Percentiles rank a stretch among this genome's conserved stretches.
Conservation (phyloP, 345 rosid species). For the Salix caprea region DNA sequence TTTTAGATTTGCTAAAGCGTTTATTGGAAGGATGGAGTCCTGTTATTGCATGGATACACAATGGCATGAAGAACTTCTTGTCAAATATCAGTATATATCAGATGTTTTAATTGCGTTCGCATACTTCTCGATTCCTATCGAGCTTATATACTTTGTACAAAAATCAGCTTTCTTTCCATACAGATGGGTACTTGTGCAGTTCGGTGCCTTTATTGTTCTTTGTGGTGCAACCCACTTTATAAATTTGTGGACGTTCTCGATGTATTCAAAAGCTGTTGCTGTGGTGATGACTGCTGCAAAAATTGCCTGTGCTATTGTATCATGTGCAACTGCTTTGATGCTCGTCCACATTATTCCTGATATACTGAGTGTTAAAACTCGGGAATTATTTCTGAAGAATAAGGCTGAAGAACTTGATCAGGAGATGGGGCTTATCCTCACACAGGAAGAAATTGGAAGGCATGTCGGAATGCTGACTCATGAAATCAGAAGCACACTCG, state of each 20-base stretch:
- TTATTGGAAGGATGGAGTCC: conserved; percentile 48
- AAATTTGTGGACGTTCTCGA: conserved; percentile 72
- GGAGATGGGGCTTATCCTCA: conserved; percentile 87
- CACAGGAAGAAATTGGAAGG: conserved; percentile 88
- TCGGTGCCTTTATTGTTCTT: conserved; percentile 87
- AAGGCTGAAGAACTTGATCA: conserved; percentile 82
- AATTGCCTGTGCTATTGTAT: conserved; percentile 78
- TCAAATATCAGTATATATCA: conserved; percentile 87
- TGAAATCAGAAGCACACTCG: conserved; percentile 89
- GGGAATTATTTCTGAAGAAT: conserved; percentile 74
- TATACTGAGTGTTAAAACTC: conserved; percentile 70
- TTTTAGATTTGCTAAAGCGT: neutral
- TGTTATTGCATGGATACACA: conserved; percentile 79
- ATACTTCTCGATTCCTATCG: conserved; percentile 88
- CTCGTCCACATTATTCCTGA: conserved; percentile 84
- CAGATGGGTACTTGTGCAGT: conserved; percentile 95
- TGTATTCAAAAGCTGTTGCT: conserved; percentile 82
- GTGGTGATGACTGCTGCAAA: conserved; percentile 77
- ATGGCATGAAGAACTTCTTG: conserved; percentile 69
- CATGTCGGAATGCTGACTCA: conserved; percentile 96
- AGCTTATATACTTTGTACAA: conserved; percentile 83
- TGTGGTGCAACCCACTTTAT: conserved; percentile 96
- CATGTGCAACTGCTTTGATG: conserved; percentile 69
- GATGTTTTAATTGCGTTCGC: conserved; percentile 85
- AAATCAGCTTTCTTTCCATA: conserved; percentile 89